Evolutionary conservation across 345 rosid genomes (phyloP).

Genomic region (Erysimum cheiranthoides): DNA sequence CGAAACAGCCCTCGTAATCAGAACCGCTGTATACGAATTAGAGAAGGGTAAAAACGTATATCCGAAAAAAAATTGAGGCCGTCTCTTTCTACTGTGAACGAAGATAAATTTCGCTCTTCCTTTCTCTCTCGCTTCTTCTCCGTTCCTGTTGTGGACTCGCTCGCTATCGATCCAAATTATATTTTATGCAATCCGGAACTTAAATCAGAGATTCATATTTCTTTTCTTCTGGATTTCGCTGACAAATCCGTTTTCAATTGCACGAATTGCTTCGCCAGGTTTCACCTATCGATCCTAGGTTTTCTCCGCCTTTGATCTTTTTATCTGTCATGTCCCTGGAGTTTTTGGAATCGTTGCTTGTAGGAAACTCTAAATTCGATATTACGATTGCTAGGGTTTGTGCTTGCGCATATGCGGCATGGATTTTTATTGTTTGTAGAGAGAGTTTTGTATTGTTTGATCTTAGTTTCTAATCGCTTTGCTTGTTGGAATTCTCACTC

Average conservation of each 20-base stretch:
- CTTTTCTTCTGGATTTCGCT: conserved; percentile 3
- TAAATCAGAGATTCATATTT: background rate
- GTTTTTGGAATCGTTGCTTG: conserved; percentile 6
- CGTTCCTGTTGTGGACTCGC: conserved; percentile 23
- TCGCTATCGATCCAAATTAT: conserved; percentile 25
- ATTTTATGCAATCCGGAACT: conserved; percentile 4
- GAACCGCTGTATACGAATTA: background rate
- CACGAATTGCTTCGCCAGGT: conserved; percentile 32
- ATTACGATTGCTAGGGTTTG: conserved; percentile 10
- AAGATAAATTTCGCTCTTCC: conserved; percentile 23
- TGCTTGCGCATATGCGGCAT: no score
- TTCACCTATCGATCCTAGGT: conserved; percentile 16
- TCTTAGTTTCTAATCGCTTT: no score
- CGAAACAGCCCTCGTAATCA: conserved; percentile 22
- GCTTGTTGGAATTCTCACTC: no score
- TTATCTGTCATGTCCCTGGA: background rate
- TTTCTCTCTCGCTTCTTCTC: conserved; percentile 1
- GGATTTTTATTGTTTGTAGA: no score
- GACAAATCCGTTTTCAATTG: conserved; percentile 6
- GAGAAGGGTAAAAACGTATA: conserved; percentile 27
- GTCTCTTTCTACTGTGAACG: conserved; percentile 35
- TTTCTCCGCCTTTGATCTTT: conserved; percentile 14
- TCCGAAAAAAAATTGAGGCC: conserved; percentile 25
- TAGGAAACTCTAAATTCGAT: background rate
- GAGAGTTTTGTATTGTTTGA: no score